Evolutionary conservation across 225 moss, liverwort and hornwort species (phyloP).

Genomic region (Pleurozium schreberi): DNA sequence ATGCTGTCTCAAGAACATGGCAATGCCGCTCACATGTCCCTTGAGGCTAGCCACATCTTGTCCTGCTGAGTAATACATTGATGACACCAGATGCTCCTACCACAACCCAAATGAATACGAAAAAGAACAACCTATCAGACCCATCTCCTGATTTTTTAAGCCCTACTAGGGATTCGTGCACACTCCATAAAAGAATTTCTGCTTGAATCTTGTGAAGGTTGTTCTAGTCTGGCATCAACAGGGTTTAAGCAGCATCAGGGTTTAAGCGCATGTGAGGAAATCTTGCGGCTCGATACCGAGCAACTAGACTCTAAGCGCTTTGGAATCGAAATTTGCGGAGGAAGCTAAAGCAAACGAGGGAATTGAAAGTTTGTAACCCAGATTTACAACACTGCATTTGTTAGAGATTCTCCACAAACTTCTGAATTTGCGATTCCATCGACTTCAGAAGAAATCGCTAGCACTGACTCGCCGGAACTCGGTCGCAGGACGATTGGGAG

Average conservation of each 20-base stretch:
- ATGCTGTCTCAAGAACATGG: conserved; percentile 12
- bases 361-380: not conserved
- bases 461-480: not conserved
- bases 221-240: not conserved
- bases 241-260: not conserved
- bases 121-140: not conserved
- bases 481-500: too few relatives aligned
- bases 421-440: not conserved
- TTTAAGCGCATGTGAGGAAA: not conserved
- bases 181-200: not conserved
- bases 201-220: not conserved
- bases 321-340: not conserved
- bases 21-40: conserved; percentile 18
- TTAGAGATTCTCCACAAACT: not conserved
- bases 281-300: not conserved
- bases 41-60: conserved; percentile 1
- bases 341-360: not conserved
- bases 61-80: not conserved
- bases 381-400: not conserved
- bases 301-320: not conserved
- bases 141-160: not conserved
- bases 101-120: not conserved
- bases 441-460: too few relatives aligned
- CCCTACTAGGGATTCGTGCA: not conserved
- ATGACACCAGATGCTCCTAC: not conserved